phyloP scores from a whole-genome alignment of 495 filamentous ascomycete genomes.

The Penicilliopsis zonata region DNA sequence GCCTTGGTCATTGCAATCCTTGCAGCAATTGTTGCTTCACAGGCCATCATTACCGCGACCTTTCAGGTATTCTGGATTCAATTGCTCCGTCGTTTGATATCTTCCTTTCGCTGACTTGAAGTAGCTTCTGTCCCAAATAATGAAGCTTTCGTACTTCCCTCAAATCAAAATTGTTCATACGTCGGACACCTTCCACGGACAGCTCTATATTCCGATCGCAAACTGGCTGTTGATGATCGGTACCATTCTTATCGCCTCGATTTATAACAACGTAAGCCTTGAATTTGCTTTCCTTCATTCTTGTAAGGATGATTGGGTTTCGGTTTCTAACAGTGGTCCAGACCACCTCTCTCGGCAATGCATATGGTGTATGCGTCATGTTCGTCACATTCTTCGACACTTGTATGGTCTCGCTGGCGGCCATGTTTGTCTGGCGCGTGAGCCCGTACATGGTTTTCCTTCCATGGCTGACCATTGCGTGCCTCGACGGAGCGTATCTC shows the following conservation, averaged over 20 bases:
- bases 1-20: constrained; percentile 53
- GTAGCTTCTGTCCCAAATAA: constrained; percentile 58
- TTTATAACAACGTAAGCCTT: constrained; percentile 50
- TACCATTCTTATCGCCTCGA: constrained; percentile 58
- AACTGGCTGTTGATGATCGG: constrained; percentile 69
- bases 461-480: constrained; percentile 49
- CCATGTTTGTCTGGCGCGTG: constrained; percentile 55
- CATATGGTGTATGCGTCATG: constrained; percentile 58
- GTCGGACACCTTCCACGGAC: constrained; percentile 51
- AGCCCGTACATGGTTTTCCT: constrained; percentile 42
- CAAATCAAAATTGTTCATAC: constrained; percentile 60
- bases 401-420: constrained; percentile 53
- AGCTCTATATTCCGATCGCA: constrained; percentile 58
- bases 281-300: not conserved
- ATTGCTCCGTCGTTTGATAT: not conserved
- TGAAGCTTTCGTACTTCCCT: constrained; percentile 64
- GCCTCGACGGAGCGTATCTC: constrained; percentile 52
- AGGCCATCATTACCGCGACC: constrained; percentile 65
- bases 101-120: not conserved
- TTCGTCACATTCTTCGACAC: constrained; percentile 67
- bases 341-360: constrained; percentile 35
- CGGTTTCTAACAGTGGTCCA: constrained; percentile 12
- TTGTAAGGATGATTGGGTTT: too few species aligned
- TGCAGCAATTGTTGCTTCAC: constrained; percentile 63
- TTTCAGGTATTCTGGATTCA: constrained; percentile 32